Base-by-base conservation (phyloP, 2,329 filamentous ascomycete genomes). In the Apiospora rasikravindrae region DNA sequence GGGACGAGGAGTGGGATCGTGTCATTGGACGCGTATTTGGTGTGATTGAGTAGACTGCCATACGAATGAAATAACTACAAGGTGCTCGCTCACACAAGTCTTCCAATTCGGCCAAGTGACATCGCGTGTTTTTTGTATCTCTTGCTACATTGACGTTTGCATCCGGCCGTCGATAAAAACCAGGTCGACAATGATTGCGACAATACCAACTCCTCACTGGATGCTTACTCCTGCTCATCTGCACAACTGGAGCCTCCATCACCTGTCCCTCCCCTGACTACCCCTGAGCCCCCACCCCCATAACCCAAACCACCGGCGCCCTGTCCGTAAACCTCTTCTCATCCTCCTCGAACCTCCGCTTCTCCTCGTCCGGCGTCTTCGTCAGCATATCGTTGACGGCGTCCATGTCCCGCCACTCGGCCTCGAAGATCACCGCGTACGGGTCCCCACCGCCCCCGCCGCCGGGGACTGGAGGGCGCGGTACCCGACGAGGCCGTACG, bases 1-100 rank as follows among this genome's bases (percentile, higher is more conserved):
- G 96, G 96, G 92, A 97, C 77, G 93, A 95, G 76, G 95, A 98
- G 80, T 99, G 96, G 96, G 91, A 97, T 85, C 87, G 89, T 13
- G 91, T 97, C 64, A 93, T 95, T 10, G 94, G 92, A 14, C 88
- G 87, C 67, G 82, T 97, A 4, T 87, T 98, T 70, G 91, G 87
- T 1, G 78, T 89, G 40, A 78, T 80, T 2, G 68, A 76, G 69
- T 24, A 69, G 26, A 40, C 8, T 64, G 13, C 33, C 4, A n/a
- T 2, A n/a, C 6, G 13, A 14, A 22, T 8, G 19, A n/a, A n/a
- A 6, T 2, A 0, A 40, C 13, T 7, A 22, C 10, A 40, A 6
- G 7, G 8, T 40, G 19, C 33, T 14, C 33, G 10, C 19, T 2
- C 22, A 1, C 33, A 13, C 19, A 64, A 14, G 10, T n/a, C 2